Evolutionary conservation across 306 rosid genomes (phyloP).

Genomic region (Pyrus betulifolia): DNA sequence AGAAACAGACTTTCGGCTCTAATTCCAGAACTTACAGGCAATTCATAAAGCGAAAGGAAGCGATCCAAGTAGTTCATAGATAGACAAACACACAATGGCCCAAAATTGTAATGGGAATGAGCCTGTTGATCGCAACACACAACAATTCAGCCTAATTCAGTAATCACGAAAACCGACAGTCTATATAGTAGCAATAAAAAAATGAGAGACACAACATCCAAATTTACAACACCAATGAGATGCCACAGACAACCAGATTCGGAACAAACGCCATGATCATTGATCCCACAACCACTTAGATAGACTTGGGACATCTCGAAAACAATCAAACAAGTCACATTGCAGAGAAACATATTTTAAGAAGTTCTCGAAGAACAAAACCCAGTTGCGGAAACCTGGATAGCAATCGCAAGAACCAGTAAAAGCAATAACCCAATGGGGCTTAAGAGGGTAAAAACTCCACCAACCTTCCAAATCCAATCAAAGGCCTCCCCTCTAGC

Average conservation of each 20-base stretch:
- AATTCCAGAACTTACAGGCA: slow-evolving; percentile 47
- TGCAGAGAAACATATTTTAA: background rate
- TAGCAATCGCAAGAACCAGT: slow-evolving; percentile 1
- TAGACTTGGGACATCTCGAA: slow-evolving; percentile 10
- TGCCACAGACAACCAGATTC: background rate
- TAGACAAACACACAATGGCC: slow-evolving; percentile 46
- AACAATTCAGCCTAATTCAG: slow-evolving; percentile 8
- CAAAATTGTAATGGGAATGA: slow-evolving; percentile 43
- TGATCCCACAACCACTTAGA: slow-evolving; percentile 8
- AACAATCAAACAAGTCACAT: slow-evolving; percentile 6
- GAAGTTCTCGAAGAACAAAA: slow-evolving; percentile 4
- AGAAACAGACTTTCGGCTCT: background rate
- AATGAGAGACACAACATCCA: slow-evolving; percentile 1
- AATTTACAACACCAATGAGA: background rate
- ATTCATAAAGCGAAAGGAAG: slow-evolving; percentile 47
- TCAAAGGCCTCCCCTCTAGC: slow-evolving; percentile 60
- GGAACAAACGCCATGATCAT: slow-evolving; percentile 1
- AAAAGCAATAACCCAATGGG: slow-evolving; percentile 16
- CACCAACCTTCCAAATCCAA: slow-evolving; percentile 76
- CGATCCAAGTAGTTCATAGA: slow-evolving; percentile 78
- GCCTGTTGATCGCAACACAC: slow-evolving; percentile 50
- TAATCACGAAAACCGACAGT: slow-evolving; percentile 1
- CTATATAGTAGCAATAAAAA: background rate
- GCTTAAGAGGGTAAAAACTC: slow-evolving; percentile 1
- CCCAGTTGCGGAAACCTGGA: slow-evolving; percentile 9